Evolutionary conservation across 768 basidiomycete genomes (phyloP), one percentile per base, ranked within the genome.

Genomic region (Agrocybe chaxingu): DNA sequence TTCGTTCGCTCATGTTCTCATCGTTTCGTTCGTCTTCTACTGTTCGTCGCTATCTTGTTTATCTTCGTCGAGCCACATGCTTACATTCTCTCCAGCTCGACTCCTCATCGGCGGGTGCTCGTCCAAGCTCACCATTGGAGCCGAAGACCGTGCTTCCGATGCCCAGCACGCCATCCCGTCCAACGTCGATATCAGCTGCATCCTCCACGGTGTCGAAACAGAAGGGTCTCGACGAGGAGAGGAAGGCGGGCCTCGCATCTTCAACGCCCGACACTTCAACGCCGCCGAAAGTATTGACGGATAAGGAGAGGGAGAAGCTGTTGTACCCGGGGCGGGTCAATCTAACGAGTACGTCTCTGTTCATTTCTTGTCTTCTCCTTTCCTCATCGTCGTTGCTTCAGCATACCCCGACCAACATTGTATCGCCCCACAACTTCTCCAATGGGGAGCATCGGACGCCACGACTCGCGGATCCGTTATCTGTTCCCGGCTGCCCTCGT

Each of bases 331-430:
- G 84, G 3, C 76, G 92, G 33, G 87, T 95, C 24, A 75, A 91
- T 51, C 73, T 96, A 16, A 92, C 91, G 3, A 95, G 91, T 91
- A 61, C 66, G 87, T 52, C 16, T 9, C 10, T 8, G 5, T 16
- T 40, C 31, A 45, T 35, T 56, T 50, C 19, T 45, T 44, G 19
- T 45, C 30, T 47, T 50, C 43, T 46, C 47, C 38, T 40, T 57
- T 42, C 39, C 12, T 46, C 40, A 11, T 37, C 37, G 32, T 16
- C 37, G 50, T 32, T 42, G 45, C 53, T 80, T 75, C 50, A 77
- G 76, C 92, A 1, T 96, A 97, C 66, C 93, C 95, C n/a, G 89
- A 89, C 61, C 93, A 97, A 62, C 84, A 90, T 62, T 91, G 92
- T 7, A 92, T 95, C 62, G 72, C 78, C 35, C 95, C 96, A 0